Percentiles rank a stretch among this genome's conserved stretches.
phyloP scores from a whole-genome alignment of 306 rosid genomes.

The Citrullus mucosospermus region DNA sequence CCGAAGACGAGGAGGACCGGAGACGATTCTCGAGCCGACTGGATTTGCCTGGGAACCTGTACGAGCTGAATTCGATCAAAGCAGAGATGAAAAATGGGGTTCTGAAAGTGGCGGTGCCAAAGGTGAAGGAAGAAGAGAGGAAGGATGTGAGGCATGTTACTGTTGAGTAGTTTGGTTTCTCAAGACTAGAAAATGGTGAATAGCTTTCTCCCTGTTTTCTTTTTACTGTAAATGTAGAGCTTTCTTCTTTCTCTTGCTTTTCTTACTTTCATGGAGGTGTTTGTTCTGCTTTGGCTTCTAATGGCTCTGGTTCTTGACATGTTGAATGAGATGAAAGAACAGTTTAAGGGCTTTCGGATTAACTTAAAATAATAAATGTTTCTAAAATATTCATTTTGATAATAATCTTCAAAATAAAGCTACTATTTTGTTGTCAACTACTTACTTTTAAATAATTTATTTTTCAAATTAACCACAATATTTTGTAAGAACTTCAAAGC shows the following conservation, averaged over 20 bases:
- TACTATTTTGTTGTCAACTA: no score
- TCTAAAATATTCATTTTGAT: no score
- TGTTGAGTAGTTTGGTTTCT: slow-evolving; percentile 8
- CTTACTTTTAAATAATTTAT: no score
- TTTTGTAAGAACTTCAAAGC: no score
- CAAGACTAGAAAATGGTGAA: background rate
- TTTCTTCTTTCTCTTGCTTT: background rate
- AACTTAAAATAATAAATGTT: no score
- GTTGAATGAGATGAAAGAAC: no score
- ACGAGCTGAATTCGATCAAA: slow-evolving; percentile 38
- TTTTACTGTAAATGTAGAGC: background rate
- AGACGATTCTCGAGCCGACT: slow-evolving; percentile 46
- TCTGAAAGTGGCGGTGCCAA: slow-evolving; percentile 43
- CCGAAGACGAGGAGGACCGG: slow-evolving; percentile 17
- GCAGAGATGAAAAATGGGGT: slow-evolving; percentile 89
- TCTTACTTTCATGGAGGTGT: no score
- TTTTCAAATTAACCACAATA: no score
- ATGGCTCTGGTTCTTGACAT: no score
- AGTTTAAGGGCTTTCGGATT: no score
- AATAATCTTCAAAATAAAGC: no score
- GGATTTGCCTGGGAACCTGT: slow-evolving; percentile 40
- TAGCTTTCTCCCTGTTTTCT: background rate
- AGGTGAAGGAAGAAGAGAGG: slow-evolving; percentile 48
- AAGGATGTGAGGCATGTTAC: slow-evolving; percentile 28
- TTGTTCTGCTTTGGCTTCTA: no score